phyloP scores from a whole-genome alignment of 1,284 basidiomycete species.

The Trametes polyzona region DNA sequence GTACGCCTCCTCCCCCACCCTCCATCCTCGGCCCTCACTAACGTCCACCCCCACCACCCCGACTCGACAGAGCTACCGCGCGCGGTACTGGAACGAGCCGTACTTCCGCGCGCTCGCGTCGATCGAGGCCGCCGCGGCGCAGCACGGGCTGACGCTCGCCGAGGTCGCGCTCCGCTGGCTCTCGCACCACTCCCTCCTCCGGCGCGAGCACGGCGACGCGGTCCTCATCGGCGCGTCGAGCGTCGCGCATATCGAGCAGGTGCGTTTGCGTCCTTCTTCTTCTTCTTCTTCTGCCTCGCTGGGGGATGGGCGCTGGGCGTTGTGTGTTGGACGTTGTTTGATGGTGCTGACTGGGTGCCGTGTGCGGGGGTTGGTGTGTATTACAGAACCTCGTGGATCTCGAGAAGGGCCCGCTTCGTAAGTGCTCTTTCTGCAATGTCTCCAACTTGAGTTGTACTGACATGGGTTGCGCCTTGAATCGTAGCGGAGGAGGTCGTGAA shows the following conservation, averaged over 20 bases:
- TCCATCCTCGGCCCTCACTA: conserved; percentile 20
- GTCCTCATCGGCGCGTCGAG: conserved; percentile 58
- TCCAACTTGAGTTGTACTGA: no score
- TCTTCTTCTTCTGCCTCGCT: no score
- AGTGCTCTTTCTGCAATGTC: conserved; percentile 27
- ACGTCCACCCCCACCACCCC: conserved; percentile 14
- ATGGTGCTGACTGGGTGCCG: neutral
- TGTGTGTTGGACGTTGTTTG: neutral
- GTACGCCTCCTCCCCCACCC: conserved; percentile 16
- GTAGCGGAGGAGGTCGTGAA: conserved; percentile 42
- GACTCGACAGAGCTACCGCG: conserved; percentile 31
- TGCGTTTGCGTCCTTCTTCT: no score
- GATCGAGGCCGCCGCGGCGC: conserved; percentile 43
- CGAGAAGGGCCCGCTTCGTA: conserved; percentile 60
- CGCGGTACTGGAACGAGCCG: conserved; percentile 50
- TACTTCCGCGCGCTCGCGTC: conserved; percentile 50
- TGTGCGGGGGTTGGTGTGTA: no score
- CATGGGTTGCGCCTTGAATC: neutral
- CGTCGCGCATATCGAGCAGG: conserved; percentile 48
- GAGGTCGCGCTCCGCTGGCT: conserved; percentile 60
- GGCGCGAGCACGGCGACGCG: conserved; percentile 50
- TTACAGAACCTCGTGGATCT: conserved; percentile 57
- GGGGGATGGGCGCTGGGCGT: no score
- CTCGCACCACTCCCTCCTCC: conserved; percentile 55
- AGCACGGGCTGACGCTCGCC: conserved; percentile 48